Conservation (phyloP, 805 yeast genomes). For the Candida maesae region DNA sequence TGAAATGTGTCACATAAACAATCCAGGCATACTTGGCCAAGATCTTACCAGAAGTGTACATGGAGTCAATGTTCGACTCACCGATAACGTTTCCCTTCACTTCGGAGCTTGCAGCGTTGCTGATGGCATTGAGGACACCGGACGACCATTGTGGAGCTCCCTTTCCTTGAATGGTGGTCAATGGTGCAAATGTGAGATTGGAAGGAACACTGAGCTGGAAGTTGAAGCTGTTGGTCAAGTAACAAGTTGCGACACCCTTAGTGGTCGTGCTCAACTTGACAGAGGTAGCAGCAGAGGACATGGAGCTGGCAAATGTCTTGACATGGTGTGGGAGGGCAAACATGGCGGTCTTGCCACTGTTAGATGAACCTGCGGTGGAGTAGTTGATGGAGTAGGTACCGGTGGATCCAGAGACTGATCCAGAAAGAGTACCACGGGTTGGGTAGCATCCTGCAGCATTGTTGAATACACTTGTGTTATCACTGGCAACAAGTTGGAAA, state of each 20-base stretch:
- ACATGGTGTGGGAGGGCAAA: constrained; percentile 72
- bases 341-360: constrained; percentile 41
- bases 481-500: constrained; percentile 60
- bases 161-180: constrained; percentile 31
- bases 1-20: constrained; percentile 63
- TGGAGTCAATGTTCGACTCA: constrained; percentile 64
- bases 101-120: constrained; percentile 33
- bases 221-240: constrained; percentile 36
- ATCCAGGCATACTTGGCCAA: constrained; percentile 90
- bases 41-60: constrained; percentile 87
- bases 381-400: constrained; percentile 43
- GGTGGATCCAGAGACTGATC: constrained; percentile 35
- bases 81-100: constrained; percentile 38
- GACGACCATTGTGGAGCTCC: constrained; percentile 26
- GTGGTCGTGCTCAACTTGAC: constrained; percentile 45
- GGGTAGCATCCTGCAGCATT: constrained; percentile 61
- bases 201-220: constrained; percentile 43
- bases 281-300: constrained; percentile 29
- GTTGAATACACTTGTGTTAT: constrained; percentile 45
- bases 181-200: constrained; percentile 43
- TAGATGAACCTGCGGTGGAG: constrained; percentile 41
- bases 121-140: constrained; percentile 29
- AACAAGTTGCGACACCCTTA: constrained; percentile 45
- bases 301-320: constrained; percentile 35
- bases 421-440: constrained; percentile 41